Percentiles rank a stretch among this genome's conserved stretches.
Conservation (phyloP, 306 rosid species). For the Begonia fuchsioides region DNA sequence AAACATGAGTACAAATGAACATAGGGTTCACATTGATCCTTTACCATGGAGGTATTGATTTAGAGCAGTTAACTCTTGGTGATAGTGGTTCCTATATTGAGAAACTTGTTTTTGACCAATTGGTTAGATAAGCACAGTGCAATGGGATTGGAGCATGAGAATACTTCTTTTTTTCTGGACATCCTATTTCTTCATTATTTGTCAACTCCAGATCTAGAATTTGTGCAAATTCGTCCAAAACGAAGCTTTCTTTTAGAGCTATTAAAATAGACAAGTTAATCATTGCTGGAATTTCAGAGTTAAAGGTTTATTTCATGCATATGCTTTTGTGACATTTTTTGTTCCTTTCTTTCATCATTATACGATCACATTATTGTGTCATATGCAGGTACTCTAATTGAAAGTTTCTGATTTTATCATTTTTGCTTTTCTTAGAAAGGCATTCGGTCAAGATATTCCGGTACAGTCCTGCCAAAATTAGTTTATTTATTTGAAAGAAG, state of each 20-base stretch:
- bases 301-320: no score
- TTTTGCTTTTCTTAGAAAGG: not conserved
- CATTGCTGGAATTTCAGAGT: no score
- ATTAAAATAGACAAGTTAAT: no score
- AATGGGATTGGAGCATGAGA: no score
- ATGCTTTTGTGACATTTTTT: no score
- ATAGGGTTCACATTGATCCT: no score
- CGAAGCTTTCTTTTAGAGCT: no score
- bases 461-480: not conserved
- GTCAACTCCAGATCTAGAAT: no score
- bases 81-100: slow-evolving; percentile 4
- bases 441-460: not conserved
- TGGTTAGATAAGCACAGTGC: no score
- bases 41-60: slow-evolving; percentile 67
- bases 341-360: not conserved
- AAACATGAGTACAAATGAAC: not conserved
- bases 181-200: no score
- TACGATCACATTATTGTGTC: slow-evolving; percentile 1
- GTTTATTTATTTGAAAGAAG: not conserved
- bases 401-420: slow-evolving; percentile 8
- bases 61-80: slow-evolving; percentile 2
- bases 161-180: no score
- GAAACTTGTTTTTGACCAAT: not conserved
- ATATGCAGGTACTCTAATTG: slow-evolving; percentile 74
- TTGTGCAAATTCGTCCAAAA: no score